Evolutionary conservation across 352 stramenopile genomes (phyloP), one percentile per base, ranked within the genome.

Genomic region (Phytophthora rubi): DNA sequence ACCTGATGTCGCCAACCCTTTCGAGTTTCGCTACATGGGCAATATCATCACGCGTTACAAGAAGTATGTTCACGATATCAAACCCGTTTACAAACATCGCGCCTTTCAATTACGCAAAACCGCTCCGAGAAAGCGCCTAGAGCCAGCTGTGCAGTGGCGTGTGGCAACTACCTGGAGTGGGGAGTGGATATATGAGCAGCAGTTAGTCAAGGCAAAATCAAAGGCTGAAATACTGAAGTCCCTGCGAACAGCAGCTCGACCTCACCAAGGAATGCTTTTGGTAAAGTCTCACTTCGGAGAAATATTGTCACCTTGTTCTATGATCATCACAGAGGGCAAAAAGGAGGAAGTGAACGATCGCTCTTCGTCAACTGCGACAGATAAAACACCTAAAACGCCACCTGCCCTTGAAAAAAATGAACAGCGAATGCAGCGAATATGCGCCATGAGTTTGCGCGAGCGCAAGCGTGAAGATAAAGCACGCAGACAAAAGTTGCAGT

Each of bases 1-100:
- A 7, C 80, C 80, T 6, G 28, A 45, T 28, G 44, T 57, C 1
- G 7, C 8, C 7, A 90, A 77, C 49, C 62, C 60, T 6, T 91
- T 91, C 44, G 80, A 89, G 49, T 91, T 88, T 61, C 73, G 76
- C 6, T 88, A 89, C 72, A 88, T 90, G 81, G 81, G 76, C 3
- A 90, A 88, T 49, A 35, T 57, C 15, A 64, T 91, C 15, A 71
- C 63, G n/a, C 78, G 83, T 2, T 90, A 91, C 75, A 91, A 91
- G 63, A 88, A 90, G 53, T 67, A 59, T 42, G 53, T 90, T 10
- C 63, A 77, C 35, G 78, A 89, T 16, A 79, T 91, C 39, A 82
- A 70, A 15, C 83, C 83, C 0, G 72, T 90, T 13, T 90, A 90
- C 69, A 82, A 56, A 51, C 81, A 90, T 56, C 59, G 60, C 6